A percentile compares a stretch with the other conserved stretches of the same genome.
Evolutionary conservation across 2,329 filamentous ascomycete genomes (phyloP).

Genomic region (Pseudocercospora crystallina): DNA sequence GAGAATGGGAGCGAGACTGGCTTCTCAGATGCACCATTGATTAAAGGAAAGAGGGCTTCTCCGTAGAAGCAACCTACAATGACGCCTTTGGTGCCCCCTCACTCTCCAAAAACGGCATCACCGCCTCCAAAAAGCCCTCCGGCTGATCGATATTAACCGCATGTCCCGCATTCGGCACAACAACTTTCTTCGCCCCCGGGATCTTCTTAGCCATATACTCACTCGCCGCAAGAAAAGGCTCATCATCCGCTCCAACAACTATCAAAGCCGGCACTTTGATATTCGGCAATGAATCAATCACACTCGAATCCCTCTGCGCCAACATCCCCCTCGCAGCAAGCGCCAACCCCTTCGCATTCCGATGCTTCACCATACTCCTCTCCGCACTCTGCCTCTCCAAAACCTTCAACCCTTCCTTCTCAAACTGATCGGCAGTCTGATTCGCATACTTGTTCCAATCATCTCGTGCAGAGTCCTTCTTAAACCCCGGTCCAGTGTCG

Average conservation of each 20-base stretch:
- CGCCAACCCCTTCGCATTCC: slow-evolving; percentile 27
- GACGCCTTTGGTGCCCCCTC: slow-evolving; percentile 5
- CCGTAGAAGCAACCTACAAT: not conserved
- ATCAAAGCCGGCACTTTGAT: slow-evolving; percentile 27
- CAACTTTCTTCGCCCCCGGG: slow-evolving; percentile 25
- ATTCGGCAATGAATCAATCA: slow-evolving; percentile 25
- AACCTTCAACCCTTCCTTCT: slow-evolving; percentile 21
- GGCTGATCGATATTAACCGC: slow-evolving; percentile 32
- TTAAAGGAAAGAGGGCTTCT: no score
- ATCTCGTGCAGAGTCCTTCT: slow-evolving; percentile 25
- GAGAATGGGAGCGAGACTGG: no score
- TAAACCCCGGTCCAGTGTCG: slow-evolving; percentile 31
- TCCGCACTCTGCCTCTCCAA: slow-evolving; percentile 21
- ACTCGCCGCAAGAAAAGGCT: slow-evolving; percentile 27
- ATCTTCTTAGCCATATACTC: slow-evolving; percentile 34
- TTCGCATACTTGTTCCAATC: slow-evolving; percentile 28
- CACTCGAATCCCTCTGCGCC: slow-evolving; percentile 23
- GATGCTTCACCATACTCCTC: slow-evolving; percentile 21
- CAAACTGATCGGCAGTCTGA: slow-evolving; percentile 24
- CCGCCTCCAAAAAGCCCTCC: slow-evolving; percentile 21
- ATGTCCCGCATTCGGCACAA: slow-evolving; percentile 29
- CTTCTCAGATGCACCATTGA: no score
- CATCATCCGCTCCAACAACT: slow-evolving; percentile 29
- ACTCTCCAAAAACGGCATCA: slow-evolving; percentile 16
- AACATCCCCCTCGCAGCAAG: slow-evolving; percentile 31